Evolutionary conservation across 106 monocot species (phyloP), one percentile per base, ranked within the genome.

Genomic region (Alisma plantagoaquatica): DNA sequence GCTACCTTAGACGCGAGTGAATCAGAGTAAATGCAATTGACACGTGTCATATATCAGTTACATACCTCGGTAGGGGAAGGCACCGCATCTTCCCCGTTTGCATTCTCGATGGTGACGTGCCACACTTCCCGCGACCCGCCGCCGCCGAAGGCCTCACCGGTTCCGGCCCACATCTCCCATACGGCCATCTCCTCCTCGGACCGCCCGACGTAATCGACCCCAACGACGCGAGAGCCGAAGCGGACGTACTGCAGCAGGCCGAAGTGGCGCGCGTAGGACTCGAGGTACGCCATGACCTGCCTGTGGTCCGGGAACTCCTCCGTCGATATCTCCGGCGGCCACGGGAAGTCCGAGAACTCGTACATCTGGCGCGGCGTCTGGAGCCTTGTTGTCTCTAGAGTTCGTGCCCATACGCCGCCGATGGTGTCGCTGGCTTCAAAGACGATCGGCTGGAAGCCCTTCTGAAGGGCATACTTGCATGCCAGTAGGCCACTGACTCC

Each of bases 391-490:
- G 53, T 42, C 35, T 49, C 59, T 15, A 65, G 21, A 20, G 59
- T 60, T 18, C 16, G 46, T 6, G 45, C 59, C 59, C 59, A 60
- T 5, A 60, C 45, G n/a, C 59, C 59, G 0, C 59, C 59, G 20
- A 60, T 46, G n/a, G 2, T 18, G 29, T 6, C 24, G 3, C 31
- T 59, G 24, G 70, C 23, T 26, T 76, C 75, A 44, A n/a, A n/a
- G n/a, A n/a, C n/a, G n/a, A n/a, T n/a, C n/a, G n/a, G n/a, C n/a
- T n/a, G n/a, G n/a, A n/a, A n/a, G n/a, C n/a, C n/a, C n/a, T n/a
- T n/a, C n/a, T n/a, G n/a, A n/a, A n/a, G n/a, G n/a, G n/a, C n/a
- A 77, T 71, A 42, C 61, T 77, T 77, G 71, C 76, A 77, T 10
- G 71, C 64, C 11, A 46, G 42, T 1, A 77, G 60, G 18, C 76